Base-by-base conservation (phyloP, 805 yeast genomes). In the Lachancea fermentati region DNA sequence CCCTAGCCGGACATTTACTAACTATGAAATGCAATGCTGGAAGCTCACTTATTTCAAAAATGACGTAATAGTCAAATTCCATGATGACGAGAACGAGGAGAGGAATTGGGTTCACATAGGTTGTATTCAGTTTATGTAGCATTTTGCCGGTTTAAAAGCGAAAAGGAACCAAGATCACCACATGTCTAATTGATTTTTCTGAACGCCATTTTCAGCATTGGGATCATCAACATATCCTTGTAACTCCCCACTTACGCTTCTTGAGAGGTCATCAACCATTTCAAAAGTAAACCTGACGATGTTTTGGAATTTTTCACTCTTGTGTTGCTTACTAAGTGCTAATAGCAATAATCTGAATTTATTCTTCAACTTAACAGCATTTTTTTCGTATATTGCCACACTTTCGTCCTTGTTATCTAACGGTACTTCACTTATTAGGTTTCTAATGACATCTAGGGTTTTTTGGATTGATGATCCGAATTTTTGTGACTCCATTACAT, bases 1-100 rank as follows among this genome's bases (percentile, higher is more conserved):
- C 19, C 45, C 69, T 2, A 63, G 75, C 38, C 79, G 79, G 4
- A 72, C 72, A 2, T 76, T 60, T 50, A 65, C 81, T 1, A 54
- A 66, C 11, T 71, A 67, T 45, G 80, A 78, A 42, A 77, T 79
- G 80, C 59, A 54, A 15, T 68, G 71, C 46, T 78, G 85, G 85
- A 69, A 60, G 36, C 34, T 52, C 6, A 57, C 62, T 5, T 75
- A 77, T 50, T 78, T 78, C 50, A 65, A 66, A 3, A 65, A 69
- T 37, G 60, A 59, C 8, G 80, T 71, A 0, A 62, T 60, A 19
- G 80, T 69, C 24, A 61, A 55, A 41, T 49, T 49, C n/a, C 51
- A 52, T 3, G 48, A 50, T 4, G 60, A 54, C 14, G 39, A 40
- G 6, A 57, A 60, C 34, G 45, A 42, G 19, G 32, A 41, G 3